Evolutionary conservation across 768 basidiomycete species (phyloP).

Genomic region (Crucibulum laeve): DNA sequence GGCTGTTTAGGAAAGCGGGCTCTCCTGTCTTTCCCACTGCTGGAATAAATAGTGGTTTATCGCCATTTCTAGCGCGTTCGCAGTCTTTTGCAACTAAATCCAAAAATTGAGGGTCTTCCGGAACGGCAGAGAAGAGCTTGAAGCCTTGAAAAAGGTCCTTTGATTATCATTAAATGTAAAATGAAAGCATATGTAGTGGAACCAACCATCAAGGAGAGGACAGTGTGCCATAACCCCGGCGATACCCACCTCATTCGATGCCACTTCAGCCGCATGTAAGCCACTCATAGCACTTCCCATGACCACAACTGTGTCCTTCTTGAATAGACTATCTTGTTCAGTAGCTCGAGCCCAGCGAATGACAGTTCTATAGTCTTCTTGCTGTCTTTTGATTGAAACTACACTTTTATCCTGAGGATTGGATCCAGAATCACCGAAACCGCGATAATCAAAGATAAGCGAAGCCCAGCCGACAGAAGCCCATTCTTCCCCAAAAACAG

Average conservation of each 20-base stretch:
- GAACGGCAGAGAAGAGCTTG: not conserved
- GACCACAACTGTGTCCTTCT: constrained; percentile 18
- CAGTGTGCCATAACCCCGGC: constrained; percentile 21
- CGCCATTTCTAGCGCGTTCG: constrained; percentile 5
- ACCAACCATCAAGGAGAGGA: constrained; percentile 18
- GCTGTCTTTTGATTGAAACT: constrained; percentile 13
- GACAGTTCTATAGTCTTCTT: constrained; percentile 16
- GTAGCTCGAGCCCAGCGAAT: constrained; percentile 14
- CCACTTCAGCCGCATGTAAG: constrained; percentile 12
- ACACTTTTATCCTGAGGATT: constrained; percentile 17
- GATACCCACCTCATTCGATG: constrained; percentile 12
- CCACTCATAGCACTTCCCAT: constrained; percentile 20
- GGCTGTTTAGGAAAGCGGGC: constrained; percentile 10
- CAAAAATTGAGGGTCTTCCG: not conserved
- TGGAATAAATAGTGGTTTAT: constrained; percentile 9
- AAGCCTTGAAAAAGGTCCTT: not conserved
- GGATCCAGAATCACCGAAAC: constrained; percentile 19
- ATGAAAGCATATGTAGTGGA: not conserved
- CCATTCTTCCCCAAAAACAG: constrained; percentile 19
- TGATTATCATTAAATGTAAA: not conserved
- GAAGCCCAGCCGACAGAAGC: constrained; percentile 18
- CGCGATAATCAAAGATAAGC: constrained; percentile 22
- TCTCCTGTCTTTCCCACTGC: constrained; percentile 13
- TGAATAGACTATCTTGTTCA: constrained; percentile 14
- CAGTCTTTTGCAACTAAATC: not conserved